phyloP scores from a whole-genome alignment of 176 grass and related monocot species.

The barley (Hordeum vulgare) region DNA sequence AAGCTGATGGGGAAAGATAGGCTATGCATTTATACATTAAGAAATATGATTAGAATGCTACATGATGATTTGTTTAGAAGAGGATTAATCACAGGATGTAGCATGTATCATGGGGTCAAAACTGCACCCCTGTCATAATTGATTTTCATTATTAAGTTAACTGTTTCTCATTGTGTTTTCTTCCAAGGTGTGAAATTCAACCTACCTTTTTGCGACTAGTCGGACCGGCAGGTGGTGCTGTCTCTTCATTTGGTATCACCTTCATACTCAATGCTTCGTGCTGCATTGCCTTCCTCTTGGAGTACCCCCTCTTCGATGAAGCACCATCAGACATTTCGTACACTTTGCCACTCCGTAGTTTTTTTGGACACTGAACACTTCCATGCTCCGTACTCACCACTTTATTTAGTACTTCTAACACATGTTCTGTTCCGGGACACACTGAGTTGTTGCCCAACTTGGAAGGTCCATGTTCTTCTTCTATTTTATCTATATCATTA shows the following conservation, averaged over 20 bases:
- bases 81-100: background rate
- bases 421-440: background rate
- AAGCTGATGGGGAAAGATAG: no score
- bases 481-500: background rate
- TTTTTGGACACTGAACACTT: background rate
- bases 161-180: background rate
- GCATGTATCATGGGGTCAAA: no score
- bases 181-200: background rate
- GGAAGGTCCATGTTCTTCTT: background rate
- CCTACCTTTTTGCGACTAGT: constrained; percentile 21
- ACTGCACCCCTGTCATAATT: no score
- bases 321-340: background rate
- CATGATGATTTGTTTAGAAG: background rate
- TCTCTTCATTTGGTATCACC: background rate
- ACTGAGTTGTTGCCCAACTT: background rate
- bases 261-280: background rate
- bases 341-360: constrained; percentile 29
- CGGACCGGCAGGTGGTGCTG: background rate
- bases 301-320: background rate
- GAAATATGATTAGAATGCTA: background rate
- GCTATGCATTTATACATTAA: no score
- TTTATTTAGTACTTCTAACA: background rate
- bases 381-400: background rate
- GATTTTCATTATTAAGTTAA: constrained; percentile 1
- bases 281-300: background rate